These are phyloP conservation scores for Tetraselmis chui DNA, from an alignment of 139 green algal species.

Conservation along the genomic window DNA sequence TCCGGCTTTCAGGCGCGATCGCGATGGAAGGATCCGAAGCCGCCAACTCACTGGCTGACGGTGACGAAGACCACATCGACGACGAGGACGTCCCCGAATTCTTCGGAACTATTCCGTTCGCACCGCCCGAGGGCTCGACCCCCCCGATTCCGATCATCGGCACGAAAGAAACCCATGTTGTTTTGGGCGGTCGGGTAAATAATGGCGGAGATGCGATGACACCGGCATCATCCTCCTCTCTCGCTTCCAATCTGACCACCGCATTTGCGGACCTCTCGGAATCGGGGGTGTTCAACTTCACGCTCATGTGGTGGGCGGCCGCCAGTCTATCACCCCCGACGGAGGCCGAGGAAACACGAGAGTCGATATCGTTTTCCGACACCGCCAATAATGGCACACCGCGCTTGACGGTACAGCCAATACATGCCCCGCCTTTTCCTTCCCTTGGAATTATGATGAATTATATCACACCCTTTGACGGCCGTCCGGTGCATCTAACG, in stretches of 20 bases:
- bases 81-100: no score
- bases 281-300: not conserved
- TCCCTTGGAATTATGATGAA: no score
- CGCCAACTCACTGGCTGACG: not conserved
- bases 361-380: not conserved
- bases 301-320: not conserved
- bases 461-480: no score
- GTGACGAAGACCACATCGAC: no score
- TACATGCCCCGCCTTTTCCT: no score
- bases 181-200: not conserved
- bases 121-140: not conserved
- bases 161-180: not conserved
- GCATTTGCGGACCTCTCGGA: not conserved
- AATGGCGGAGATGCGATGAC: not conserved
- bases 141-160: not conserved
- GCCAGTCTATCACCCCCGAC: not conserved
- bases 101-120: no score
- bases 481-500: no score
- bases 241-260: not conserved
- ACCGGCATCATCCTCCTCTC: not conserved
- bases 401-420: not conserved
- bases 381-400: not conserved
- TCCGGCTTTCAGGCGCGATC: no score
- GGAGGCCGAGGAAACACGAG: not conserved
- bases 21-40: no score